A percentile compares a stretch with the other conserved stretches of the same genome.
Conservation (phyloP, 169 alveolate species). For the Plasmodium cynomolgi region DNA sequence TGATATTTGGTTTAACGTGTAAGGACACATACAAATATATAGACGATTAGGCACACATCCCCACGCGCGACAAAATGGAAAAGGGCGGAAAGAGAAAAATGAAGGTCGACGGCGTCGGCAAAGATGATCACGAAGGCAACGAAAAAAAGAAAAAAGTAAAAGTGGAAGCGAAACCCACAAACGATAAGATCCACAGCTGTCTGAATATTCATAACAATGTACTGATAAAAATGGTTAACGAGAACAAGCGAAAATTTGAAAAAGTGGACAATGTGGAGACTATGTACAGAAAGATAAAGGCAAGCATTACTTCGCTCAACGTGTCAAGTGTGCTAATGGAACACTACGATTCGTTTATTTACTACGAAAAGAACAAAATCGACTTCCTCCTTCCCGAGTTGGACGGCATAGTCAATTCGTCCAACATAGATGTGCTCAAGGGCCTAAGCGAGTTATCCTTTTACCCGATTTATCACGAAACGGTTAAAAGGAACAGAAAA, state of each 20-base stretch:
- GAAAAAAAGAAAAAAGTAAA: slow-evolving; percentile 40
- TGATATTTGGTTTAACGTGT: background rate
- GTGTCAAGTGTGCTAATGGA: slow-evolving; percentile 64
- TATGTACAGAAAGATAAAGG: slow-evolving; percentile 45
- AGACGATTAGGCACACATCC: background rate
- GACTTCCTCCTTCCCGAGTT: slow-evolving; percentile 68
- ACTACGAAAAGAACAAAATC: slow-evolving; percentile 67
- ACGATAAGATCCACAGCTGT: slow-evolving; percentile 11
- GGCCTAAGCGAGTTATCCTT: slow-evolving; percentile 32
- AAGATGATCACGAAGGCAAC: slow-evolving; percentile 24
- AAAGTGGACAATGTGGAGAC: slow-evolving; percentile 28
- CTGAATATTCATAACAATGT: slow-evolving; percentile 51
- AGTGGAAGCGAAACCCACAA: slow-evolving; percentile 32
- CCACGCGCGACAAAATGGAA: slow-evolving; percentile 27
- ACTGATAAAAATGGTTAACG: slow-evolving; percentile 30
- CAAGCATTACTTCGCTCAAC: slow-evolving; percentile 39
- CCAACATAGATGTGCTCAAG: slow-evolving; percentile 51
- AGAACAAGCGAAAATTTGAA: slow-evolving; percentile 46
- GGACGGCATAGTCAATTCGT: slow-evolving; percentile 41
- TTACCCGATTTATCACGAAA: slow-evolving; percentile 55
- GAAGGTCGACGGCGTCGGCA: slow-evolving; percentile 1
- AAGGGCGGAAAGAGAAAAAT: slow-evolving; percentile 30
- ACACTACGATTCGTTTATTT: slow-evolving; percentile 59
- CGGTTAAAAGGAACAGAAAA: slow-evolving; percentile 38
- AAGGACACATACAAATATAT: background rate